Base-by-base conservation (phyloP, 2,329 filamentous ascomycete species). In the Orbilia brochopaga region DNA sequence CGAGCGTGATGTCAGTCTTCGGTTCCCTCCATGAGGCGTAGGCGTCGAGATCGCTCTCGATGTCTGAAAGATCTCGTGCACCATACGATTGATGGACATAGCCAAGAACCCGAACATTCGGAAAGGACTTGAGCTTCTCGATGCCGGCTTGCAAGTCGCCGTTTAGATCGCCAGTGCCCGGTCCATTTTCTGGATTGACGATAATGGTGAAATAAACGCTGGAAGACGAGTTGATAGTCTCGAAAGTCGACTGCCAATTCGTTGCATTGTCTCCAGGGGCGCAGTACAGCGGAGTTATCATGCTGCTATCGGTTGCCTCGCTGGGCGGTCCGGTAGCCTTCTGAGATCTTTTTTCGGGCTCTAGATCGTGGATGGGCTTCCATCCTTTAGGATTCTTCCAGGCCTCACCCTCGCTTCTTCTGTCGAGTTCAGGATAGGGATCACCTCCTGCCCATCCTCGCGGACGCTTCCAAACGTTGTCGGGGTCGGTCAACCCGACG, bases 11-110 rank as follows among this genome's bases (percentile, higher is more conserved):
- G 4, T 52, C 48, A n/a, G 53, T 53, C n/a, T 50, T 51, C 30
- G 59, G 54, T 13, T 37, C 46, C 30, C 21, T 59, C 65, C 59
- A 70, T 2, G 53, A 51, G 2, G 58, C 65, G 35, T 70, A 70
- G 10, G 53, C 21, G 6, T 13, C n/a, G n/a, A 70, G 35, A 19
- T 70, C 65, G 24, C 21, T 54, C 24, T 70, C 24, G 2, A 64
- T 58, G 0, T 44, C 46, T 11, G 53, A 13, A 8, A 54, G 10
- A 13, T 15, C 7, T 21, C 65, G 65, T 13, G 40, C 48, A 21
- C 65, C 59, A 35, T 70, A 64, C 0, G 65, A 70, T 27, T 70
- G 65, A 46, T 70, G 65, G 11, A 70, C 54, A 27, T 70, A 70
- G 15, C 65, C 65, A 13, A 70, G 59, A 3, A 70, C 58, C 21